These are phyloP conservation scores for Earliella scabrosa DNA, from an alignment of 1,284 basidiomycete species.

Conservation along the genomic window DNA sequence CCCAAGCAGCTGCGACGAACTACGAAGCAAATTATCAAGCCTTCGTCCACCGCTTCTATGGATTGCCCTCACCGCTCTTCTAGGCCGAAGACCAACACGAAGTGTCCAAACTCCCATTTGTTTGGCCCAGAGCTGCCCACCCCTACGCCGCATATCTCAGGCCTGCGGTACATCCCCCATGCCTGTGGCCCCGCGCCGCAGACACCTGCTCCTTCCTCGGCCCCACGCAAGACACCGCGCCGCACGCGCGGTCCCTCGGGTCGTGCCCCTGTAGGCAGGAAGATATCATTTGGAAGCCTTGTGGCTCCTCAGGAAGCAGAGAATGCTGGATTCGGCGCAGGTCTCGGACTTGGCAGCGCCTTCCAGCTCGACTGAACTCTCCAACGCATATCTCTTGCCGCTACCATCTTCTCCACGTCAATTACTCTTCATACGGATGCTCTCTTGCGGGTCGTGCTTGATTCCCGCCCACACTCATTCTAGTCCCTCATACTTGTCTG, in stretches of 20 bases:
- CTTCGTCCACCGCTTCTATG: constrained; percentile 17
- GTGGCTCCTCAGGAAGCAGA: constrained; percentile 39
- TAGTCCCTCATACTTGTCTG: neutral
- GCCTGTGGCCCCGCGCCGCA: neutral
- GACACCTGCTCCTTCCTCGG: constrained; percentile 1
- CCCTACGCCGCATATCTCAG: neutral
- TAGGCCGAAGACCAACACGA: constrained; percentile 44
- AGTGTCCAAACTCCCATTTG: constrained; percentile 65
- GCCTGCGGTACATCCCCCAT: neutral
- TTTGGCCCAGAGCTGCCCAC: constrained; percentile 50
- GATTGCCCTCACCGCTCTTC: constrained; percentile 26
- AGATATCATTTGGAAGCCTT: constrained; percentile 55
- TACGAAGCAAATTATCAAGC: constrained; percentile 22
- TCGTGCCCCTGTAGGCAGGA: constrained; percentile 38
- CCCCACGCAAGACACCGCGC: constrained; percentile 18
- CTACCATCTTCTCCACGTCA: too few species aligned
- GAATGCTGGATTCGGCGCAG: constrained; percentile 26
- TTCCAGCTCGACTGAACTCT: constrained; percentile 56
- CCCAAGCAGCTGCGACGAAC: constrained; percentile 20
- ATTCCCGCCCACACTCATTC: neutral
- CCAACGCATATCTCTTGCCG: too few species aligned
- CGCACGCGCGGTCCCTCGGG: constrained; percentile 30
- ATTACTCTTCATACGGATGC: too few species aligned
- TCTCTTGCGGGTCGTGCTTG: neutral
- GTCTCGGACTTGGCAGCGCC: constrained; percentile 54